A percentile compares a stretch with the other conserved stretches of the same genome.
Conservation (phyloP, 257 asterid genomes). For the Solanum ossicruentum region DNA sequence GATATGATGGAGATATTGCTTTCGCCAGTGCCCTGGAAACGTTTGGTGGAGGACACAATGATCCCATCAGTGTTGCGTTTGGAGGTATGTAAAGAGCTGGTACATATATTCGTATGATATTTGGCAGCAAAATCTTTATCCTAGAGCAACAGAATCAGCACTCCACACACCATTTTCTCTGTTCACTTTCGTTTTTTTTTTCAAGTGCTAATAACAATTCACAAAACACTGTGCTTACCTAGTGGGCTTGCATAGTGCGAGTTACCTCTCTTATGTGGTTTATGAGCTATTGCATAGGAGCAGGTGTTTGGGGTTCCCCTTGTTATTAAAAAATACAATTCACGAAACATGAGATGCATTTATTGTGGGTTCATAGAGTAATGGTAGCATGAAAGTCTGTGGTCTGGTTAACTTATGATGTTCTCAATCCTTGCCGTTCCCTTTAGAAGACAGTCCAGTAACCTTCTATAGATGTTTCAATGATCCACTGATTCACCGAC, state of each 20-base stretch:
- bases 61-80: conserved; percentile 96
- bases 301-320: no score
- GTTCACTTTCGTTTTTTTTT: neutral
- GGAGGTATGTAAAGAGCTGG: conserved; percentile 47
- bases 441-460: neutral
- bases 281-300: no score
- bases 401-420: neutral
- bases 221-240: neutral
- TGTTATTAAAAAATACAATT: no score
- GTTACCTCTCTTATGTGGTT: no score
- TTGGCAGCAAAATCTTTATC: neutral
- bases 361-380: neutral
- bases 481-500: neutral
- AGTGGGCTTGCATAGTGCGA: no score
- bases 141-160: neutral
- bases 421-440: neutral
- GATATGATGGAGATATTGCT: conserved; percentile 95
- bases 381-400: neutral
- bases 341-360: neutral
- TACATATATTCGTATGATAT: neutral
- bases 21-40: conserved; percentile 91
- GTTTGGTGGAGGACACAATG: conserved; percentile 99
- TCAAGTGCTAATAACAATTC: neutral
- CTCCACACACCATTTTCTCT: neutral
- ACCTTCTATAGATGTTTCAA: neutral